A percentile compares a stretch with the other conserved stretches of the same genome.
Evolutionary conservation across 1,139 yeast genomes (phyloP).

Genomic region (Candida tropicalis): DNA sequence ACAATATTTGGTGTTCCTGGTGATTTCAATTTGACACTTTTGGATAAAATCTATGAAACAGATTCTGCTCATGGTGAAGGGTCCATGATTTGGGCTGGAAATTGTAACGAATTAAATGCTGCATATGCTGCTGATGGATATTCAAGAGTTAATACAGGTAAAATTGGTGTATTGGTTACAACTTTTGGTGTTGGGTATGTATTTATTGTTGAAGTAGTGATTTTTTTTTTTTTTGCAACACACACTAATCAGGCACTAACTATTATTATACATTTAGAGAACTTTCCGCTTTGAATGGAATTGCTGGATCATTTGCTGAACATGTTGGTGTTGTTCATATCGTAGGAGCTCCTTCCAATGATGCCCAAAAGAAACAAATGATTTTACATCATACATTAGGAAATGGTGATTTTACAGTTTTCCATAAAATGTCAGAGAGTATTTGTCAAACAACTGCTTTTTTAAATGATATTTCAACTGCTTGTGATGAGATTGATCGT

Average conservation of each 20-base stretch:
- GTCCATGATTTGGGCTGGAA: constrained; percentile 43
- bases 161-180: constrained; percentile 40
- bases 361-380: constrained; percentile 41
- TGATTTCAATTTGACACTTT: constrained; percentile 40
- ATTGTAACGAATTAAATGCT: constrained; percentile 46
- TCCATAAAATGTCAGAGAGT: constrained; percentile 57
- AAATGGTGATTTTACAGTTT: constrained; percentile 48
- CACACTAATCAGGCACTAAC: background rate
- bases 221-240: constrained; percentile 25
- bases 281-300: constrained; percentile 41
- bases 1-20: constrained; percentile 49
- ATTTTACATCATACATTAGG: constrained; percentile 49
- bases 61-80: constrained; percentile 22
- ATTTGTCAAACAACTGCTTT: constrained; percentile 68
- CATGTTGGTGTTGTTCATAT: constrained; percentile 45
- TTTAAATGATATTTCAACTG: constrained; percentile 61
- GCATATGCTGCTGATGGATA: constrained; percentile 50
- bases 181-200: constrained; percentile 42
- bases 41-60: constrained; percentile 43
- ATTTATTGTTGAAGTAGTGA: background rate
- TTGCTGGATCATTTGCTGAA: constrained; percentile 47
- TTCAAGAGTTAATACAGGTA: constrained; percentile 33
- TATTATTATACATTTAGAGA: constrained; percentile 19
- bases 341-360: constrained; percentile 43
- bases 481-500: constrained; percentile 71